Evolutionary conservation across 2,329 filamentous ascomycete genomes (phyloP).

Genomic region (Ciborinia camelliae): DNA sequence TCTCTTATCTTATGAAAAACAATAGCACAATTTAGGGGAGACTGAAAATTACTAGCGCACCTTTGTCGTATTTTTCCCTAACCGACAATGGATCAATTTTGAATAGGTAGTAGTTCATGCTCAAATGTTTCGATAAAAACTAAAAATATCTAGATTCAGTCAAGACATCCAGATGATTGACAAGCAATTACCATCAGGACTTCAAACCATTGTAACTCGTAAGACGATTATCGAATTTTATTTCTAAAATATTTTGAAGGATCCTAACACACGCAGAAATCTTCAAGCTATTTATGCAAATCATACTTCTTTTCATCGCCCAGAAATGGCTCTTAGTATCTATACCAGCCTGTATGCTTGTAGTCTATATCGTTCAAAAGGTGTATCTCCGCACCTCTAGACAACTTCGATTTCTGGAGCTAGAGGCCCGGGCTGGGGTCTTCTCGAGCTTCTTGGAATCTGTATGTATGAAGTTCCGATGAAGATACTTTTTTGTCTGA

Average conservation of each 20-base stretch:
- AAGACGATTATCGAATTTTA: not conserved
- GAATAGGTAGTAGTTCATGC: slow-evolving; percentile 38
- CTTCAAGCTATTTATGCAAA: slow-evolving; percentile 42
- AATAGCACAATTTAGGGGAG: not conserved
- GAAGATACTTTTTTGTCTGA: not conserved
- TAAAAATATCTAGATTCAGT: slow-evolving; percentile 24
- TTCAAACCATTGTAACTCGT: slow-evolving; percentile 40
- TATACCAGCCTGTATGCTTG: slow-evolving; percentile 48
- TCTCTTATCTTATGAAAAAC: slow-evolving; percentile 24
- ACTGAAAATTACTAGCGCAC: slow-evolving; percentile 7
- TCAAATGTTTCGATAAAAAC: not conserved
- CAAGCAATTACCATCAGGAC: slow-evolving; percentile 29
- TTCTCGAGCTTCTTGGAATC: slow-evolving; percentile 42
- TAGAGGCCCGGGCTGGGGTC: slow-evolving; percentile 58
- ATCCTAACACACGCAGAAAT: slow-evolving; percentile 23
- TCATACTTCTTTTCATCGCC: slow-evolving; percentile 47
- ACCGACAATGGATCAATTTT: slow-evolving; percentile 43
- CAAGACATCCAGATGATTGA: slow-evolving; percentile 26
- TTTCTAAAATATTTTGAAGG: not conserved
- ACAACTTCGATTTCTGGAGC: slow-evolving; percentile 57
- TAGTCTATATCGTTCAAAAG: slow-evolving; percentile 51
- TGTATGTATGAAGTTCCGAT: slow-evolving; percentile 23
- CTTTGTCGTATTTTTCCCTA: slow-evolving; percentile 39
- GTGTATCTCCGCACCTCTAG: slow-evolving; percentile 59
- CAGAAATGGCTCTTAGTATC: slow-evolving; percentile 42